These are phyloP conservation scores for Blepharisma undulans DNA, from an alignment of 169 alveolate genomes.

Conservation along the genomic window DNA sequence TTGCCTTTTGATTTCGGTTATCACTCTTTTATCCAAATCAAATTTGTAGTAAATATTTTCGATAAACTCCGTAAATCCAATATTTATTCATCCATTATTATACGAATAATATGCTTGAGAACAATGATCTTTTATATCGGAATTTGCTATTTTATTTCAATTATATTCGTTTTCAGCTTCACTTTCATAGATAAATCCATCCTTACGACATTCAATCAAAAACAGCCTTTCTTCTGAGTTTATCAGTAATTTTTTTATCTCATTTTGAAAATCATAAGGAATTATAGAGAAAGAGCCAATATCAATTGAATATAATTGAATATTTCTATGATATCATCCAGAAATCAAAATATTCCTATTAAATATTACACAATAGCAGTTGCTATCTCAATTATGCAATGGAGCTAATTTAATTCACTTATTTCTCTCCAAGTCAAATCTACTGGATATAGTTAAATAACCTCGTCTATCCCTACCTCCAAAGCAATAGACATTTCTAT, in stretches of 20 bases:
- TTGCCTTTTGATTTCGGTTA: no score
- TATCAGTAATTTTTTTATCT: not conserved
- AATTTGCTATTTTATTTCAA: not conserved
- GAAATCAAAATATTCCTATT: not conserved
- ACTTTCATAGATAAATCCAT: not conserved
- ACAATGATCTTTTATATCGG: not conserved
- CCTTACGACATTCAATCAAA: not conserved
- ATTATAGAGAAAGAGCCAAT: not conserved
- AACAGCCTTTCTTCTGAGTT: not conserved
- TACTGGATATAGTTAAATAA: no score
- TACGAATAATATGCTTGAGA: not conserved
- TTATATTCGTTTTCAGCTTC: not conserved
- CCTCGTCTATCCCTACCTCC: not conserved
- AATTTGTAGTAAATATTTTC: no score
- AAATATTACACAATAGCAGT: not conserved
- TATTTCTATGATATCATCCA: not conserved
- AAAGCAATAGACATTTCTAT: not conserved
- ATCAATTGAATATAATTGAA: not conserved
- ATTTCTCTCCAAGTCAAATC: not conserved
- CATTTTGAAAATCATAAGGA: not conserved
- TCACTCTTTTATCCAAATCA: not conserved
- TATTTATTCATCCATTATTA: not conserved
- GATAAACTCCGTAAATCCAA: no score
- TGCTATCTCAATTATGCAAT: no score
- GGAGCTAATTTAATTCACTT: not conserved